A percentile compares a stretch with the other conserved stretches of the same genome.
Evolutionary conservation across 2,329 filamentous ascomycete genomes (phyloP).

Genomic region (Thielaviopsis ethacetica): DNA sequence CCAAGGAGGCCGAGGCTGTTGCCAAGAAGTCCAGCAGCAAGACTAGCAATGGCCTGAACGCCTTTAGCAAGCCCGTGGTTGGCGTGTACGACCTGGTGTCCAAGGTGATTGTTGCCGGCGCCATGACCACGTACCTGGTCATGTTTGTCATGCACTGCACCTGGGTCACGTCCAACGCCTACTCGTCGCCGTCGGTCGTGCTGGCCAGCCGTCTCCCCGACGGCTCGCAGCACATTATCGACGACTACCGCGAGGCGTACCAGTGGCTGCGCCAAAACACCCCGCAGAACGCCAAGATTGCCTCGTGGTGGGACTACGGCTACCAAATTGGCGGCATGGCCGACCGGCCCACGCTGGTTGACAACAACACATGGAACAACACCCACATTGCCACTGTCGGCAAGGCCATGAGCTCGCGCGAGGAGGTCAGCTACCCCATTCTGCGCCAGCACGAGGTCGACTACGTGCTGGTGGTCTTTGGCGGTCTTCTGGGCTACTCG

Average conservation of each 20-base stretch:
- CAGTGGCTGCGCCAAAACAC: slow-evolving; percentile 99
- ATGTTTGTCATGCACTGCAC: slow-evolving; percentile 96
- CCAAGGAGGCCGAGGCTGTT: slow-evolving; percentile 34
- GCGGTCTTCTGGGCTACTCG: slow-evolving; percentile 88
- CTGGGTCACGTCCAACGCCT: slow-evolving; percentile 98
- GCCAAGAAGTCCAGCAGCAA: slow-evolving; percentile 39
- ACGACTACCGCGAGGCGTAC: slow-evolving; percentile 97
- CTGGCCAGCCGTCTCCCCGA: slow-evolving; percentile 84
- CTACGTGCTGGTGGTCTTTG: slow-evolving; percentile 95
- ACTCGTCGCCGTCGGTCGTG: slow-evolving; percentile 94
- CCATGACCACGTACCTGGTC: slow-evolving; percentile 64
- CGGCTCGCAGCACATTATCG: slow-evolving; percentile 94
- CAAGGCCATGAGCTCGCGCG: slow-evolving; percentile 94
- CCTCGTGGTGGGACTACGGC: slow-evolving; percentile 99
- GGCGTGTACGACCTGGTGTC: slow-evolving; percentile 72
- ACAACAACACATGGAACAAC: slow-evolving; percentile 99
- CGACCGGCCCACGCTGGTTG: slow-evolving; percentile 86
- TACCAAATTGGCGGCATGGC: slow-evolving; percentile 99
- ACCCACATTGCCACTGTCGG: slow-evolving; percentile 98
- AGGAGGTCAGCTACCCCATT: slow-evolving; percentile 97
- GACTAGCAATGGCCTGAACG: slow-evolving; percentile 43
- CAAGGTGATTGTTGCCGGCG: slow-evolving; percentile 59
- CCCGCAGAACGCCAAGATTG: slow-evolving; percentile 84
- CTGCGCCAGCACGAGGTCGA: slow-evolving; percentile 98
- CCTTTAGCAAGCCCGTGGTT: slow-evolving; percentile 55